Conservation (phyloP, 352 stramenopile species). For the Globisporangium perplexum region DNA sequence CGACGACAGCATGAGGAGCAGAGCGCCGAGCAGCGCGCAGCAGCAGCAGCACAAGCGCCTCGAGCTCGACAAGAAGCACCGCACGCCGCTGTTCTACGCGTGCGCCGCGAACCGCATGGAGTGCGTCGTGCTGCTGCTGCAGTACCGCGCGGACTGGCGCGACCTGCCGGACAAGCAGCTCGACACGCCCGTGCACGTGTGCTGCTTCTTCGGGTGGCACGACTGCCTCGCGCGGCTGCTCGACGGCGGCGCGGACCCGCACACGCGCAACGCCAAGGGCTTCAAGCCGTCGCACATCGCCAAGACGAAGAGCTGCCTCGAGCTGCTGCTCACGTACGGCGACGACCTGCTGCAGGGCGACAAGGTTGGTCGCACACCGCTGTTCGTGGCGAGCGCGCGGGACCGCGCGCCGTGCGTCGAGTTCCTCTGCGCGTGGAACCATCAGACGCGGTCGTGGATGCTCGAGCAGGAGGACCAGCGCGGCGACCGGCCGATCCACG, state of each 20-base stretch:
- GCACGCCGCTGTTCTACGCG: constrained; percentile 62
- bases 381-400: constrained; percentile 60
- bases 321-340: constrained; percentile 43
- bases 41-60: constrained; percentile 7
- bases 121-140: constrained; percentile 36
- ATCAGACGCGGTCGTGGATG: constrained; percentile 61
- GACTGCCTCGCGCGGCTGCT: constrained; percentile 40
- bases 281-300: constrained; percentile 67
- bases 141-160: constrained; percentile 31
- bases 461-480: constrained; percentile 53
- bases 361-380: constrained; percentile 51
- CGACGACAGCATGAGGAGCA: constrained; percentile 1
- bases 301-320: constrained; percentile 43
- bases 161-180: constrained; percentile 51
- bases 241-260: constrained; percentile 45
- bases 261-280: constrained; percentile 58
- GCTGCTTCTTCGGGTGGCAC: constrained; percentile 65
- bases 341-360: constrained; percentile 63
- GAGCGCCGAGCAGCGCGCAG: not conserved
- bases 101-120: constrained; percentile 48
- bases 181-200: constrained; percentile 64
- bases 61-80: constrained; percentile 51
- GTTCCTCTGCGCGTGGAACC: constrained; percentile 60
- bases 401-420: constrained; percentile 45
- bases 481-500: constrained; percentile 54